Evolutionary conservation across 257 asterid genomes (phyloP), one percentile per base, ranked within the genome.

Genomic region (Solanum pinnatisectum): DNA sequence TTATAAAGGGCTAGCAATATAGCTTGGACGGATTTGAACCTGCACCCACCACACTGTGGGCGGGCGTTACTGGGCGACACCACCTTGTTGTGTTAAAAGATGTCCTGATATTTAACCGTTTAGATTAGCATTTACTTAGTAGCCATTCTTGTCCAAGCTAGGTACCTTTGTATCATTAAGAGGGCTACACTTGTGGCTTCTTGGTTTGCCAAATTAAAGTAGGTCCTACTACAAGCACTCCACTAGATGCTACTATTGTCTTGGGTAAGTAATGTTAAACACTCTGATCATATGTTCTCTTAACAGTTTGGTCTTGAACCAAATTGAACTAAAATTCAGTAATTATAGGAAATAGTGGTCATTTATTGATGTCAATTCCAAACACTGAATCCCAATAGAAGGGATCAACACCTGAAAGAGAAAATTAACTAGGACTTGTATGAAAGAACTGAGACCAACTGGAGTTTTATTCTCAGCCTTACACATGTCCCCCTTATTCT

Each of bases 151-250:
- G 11, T 3, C 60, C 60, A 15, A 49, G 60, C 22, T 14, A 14
- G 59, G 67, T 59, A 10, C 67, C 49, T 42, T 42, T 11, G 49
- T 42, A 42, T 42, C 15, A 42, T 42, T 42, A 42, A 42, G 49
- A 42, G 49, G 49, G 5, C 49, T 11, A 4, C 49, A 0, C 49
- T 42, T 4, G 52, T 44, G 52, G 52, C 68, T 59, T 20, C 68
- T 8, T 22, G 70, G 30, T 22, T 59, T 59, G 68, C 27, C 87
- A 88, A 91, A 46, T 14, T 46, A 13, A 13, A 72, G 91, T 88
- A 84, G 89, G 90, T 89, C 91, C 93, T 74, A 87, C 35, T 10
- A 25, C 10, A 25, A 32, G 35, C 73, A 67, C 73, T 67, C 73
- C 73, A 67, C 35, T 25, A 67, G 14, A 67, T 67, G 73, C 20